Conservation (phyloP, 2,329 filamentous ascomycete genomes). For the Talaromyces sp. region DNA sequence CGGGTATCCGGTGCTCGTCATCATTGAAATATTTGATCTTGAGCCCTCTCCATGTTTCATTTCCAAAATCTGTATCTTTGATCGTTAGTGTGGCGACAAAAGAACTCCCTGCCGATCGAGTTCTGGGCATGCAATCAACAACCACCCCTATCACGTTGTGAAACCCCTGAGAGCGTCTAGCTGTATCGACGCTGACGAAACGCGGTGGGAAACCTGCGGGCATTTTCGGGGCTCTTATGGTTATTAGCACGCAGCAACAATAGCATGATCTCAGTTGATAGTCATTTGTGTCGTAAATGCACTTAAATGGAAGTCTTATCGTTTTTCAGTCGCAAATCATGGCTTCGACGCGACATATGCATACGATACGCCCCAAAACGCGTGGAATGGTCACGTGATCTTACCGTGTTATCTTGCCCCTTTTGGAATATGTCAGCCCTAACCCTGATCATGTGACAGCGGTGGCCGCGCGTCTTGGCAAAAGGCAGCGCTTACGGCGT, state of each 20-base stretch:
- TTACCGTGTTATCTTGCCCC: neutral
- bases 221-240: slow-evolving; percentile 9
- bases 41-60: slow-evolving; percentile 40
- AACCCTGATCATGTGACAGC: neutral
- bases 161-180: slow-evolving; percentile 33
- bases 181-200: slow-evolving; percentile 51
- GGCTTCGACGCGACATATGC: neutral
- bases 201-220: slow-evolving; percentile 38
- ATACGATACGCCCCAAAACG: neutral
- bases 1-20: slow-evolving; percentile 44
- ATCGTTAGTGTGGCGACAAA: slow-evolving; percentile 62
- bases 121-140: slow-evolving; percentile 60
- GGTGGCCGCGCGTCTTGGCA: neutral
- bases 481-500: slow-evolving; percentile 2
- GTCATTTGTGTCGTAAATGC: neutral
- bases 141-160: slow-evolving; percentile 70
- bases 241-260: neutral
- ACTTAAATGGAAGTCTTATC: too few species aligned
- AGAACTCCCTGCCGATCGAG: slow-evolving; percentile 55
- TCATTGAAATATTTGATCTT: slow-evolving; percentile 63
- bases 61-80: slow-evolving; percentile 55
- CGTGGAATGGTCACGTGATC: neutral
- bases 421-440: neutral
- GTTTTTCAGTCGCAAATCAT: neutral
- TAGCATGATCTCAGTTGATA: neutral